phyloP scores from a whole-genome alignment of 2,329 filamentous ascomycete genomes.

The Polychaeton citri region DNA sequence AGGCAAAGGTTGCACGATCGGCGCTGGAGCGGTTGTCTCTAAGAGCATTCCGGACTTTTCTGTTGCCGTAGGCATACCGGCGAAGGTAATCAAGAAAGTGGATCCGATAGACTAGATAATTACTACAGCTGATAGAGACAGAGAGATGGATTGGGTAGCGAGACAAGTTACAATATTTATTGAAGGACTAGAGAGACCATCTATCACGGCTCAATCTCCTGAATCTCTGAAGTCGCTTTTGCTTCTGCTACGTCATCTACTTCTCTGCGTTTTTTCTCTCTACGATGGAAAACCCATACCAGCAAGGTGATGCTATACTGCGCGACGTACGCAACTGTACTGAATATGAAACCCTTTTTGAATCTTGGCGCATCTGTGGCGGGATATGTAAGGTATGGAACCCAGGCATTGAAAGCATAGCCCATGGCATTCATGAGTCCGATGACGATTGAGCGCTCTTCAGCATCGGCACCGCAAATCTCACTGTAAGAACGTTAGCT shows the following conservation, averaged over 20 bases:
- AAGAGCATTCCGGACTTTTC: constrained; percentile 34
- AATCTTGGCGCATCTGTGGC: constrained; percentile 10
- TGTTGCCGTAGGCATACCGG: constrained; percentile 27
- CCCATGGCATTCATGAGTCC: constrained; percentile 57
- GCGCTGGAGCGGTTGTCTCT: constrained; percentile 67
- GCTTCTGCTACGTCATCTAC: background rate
- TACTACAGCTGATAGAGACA: too few relatives aligned
- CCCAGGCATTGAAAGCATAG: constrained; percentile 56
- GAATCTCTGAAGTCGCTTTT: too few relatives aligned
- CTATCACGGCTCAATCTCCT: too few relatives aligned
- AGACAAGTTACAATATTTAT: too few relatives aligned
- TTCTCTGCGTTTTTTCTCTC: constrained; percentile 8
- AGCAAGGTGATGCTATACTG: constrained; percentile 11
- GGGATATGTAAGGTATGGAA: constrained; percentile 32
- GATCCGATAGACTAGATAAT: background rate
- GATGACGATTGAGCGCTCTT: constrained; percentile 54
- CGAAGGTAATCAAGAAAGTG: constrained; percentile 21
- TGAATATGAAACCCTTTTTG: constrained; percentile 13
- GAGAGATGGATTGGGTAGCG: too few relatives aligned
- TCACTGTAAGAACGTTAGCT: too few relatives aligned
- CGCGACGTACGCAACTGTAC: constrained; percentile 8
- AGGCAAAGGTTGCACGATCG: constrained; percentile 57
- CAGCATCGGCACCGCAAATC: constrained; percentile 43
- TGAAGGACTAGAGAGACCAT: too few relatives aligned
- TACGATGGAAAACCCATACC: constrained; percentile 10